phyloP scores from a whole-genome alignment of 345 rosid genomes.

The Eucalyptus erythrocorys region DNA sequence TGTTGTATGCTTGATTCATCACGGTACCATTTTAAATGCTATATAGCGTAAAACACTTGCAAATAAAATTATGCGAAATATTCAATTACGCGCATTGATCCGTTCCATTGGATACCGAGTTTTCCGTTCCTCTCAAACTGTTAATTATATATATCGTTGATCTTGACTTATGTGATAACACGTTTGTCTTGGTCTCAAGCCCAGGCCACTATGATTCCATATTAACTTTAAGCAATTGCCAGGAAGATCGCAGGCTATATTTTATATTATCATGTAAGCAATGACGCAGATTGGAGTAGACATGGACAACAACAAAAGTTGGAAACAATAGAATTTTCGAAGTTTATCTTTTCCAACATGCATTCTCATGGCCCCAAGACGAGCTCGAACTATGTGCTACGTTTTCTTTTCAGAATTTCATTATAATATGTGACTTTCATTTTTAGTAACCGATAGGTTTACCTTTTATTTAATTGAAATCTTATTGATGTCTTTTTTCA shows the following conservation, averaged over 20 bases:
- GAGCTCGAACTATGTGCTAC: neutral
- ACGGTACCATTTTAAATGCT: neutral
- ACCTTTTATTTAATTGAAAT: too few relatives aligned
- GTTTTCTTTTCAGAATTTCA: neutral
- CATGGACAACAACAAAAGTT: neutral
- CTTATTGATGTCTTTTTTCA: too few relatives aligned
- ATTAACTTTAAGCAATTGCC: neutral
- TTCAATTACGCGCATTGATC: neutral
- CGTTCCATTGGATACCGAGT: neutral
- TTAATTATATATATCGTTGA: neutral
- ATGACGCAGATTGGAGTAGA: neutral
- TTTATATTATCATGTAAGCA: neutral
- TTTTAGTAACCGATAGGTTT: neutral
- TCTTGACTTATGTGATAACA: neutral
- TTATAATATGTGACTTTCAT: neutral
- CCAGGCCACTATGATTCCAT: neutral
- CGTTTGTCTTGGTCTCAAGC: neutral
- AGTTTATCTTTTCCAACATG: neutral
- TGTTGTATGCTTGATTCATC: neutral
- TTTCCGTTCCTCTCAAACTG: neutral
- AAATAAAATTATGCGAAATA: neutral
- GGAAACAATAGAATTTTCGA: neutral
- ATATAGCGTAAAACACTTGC: neutral
- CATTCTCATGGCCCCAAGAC: neutral
- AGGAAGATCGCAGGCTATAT: neutral